Base-by-base conservation (phyloP, 345 rosid genomes). In the Gossypium turneri region DNA sequence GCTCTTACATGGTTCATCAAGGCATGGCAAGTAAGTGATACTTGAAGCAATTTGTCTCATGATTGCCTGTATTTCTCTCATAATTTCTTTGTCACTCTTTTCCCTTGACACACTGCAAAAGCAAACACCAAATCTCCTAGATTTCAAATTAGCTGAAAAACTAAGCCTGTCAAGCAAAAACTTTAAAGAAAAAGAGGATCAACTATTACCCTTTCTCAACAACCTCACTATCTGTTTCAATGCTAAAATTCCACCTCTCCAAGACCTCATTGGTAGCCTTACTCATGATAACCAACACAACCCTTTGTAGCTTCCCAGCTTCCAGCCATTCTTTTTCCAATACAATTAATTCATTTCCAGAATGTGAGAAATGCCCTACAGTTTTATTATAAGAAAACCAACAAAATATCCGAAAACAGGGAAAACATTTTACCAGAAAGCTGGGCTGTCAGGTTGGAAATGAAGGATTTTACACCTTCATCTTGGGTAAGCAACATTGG, bases 41-140 rank as follows among this genome's bases (percentile, higher is more conserved):
- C 99, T 93, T 0, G 97, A 93, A 66, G 98, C 98, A 75, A 93
- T 90, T 81, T 91, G 99, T 57, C 99, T 87, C 97, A 90, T 93
- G 25, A 91, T 90, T 75, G 97, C 97, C 82, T 91, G 98, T 61
- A 93, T 94, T 88, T 91, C 99, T 77, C 98, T 86, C 98, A 91
- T 95, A 53, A 93, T 93, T 81, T 95, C 99, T 73, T 85, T 93
- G 78, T 95, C 99, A 82, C 97, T 91, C 86, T 93, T 93, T 82
- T 95, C 99, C 81, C 91, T 93, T 16, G 98, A 85, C 8, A 87
- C 91, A 72, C 98, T 93, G 88, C 79, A 78, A 22, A 45, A 53
- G 51, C 52, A 56, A 7, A 47, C 15, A 8, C 73, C n/a, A 55
- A 12, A 25, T 45, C 38, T 24, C 59, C 47, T 17, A 77, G 45